These are phyloP conservation scores for Torrubiellomyces zombiae DNA, from an alignment of 2,329 filamentous ascomycete species.

Conservation along the genomic window DNA sequence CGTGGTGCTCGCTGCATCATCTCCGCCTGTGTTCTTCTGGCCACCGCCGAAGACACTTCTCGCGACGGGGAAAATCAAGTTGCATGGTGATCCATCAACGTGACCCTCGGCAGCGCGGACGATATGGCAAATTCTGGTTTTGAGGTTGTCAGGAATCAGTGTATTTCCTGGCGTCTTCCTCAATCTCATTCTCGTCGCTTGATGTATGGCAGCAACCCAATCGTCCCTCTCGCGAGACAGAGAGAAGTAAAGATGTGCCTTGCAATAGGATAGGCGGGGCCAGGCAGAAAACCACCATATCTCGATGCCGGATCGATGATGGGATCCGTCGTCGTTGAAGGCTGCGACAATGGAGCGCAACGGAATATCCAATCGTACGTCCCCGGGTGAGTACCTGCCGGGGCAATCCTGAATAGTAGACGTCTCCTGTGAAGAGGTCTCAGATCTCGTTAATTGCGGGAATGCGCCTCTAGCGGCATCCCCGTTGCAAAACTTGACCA, in stretches of 20 bases:
- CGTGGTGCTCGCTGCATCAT: conserved; percentile 26
- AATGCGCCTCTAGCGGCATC: conserved; percentile 31
- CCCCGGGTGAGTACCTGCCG: conserved; percentile 16
- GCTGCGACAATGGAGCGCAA: conserved; percentile 33
- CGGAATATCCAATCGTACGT: conserved; percentile 28
- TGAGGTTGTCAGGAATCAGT: conserved; percentile 28
- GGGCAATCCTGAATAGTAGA: conserved; percentile 9
- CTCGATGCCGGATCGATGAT: conserved; percentile 34
- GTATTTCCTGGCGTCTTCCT: conserved; percentile 18
- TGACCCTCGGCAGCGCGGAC: conserved; percentile 25
- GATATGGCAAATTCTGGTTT: conserved; percentile 26
- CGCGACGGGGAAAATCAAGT: conserved; percentile 33
- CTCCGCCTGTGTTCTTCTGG: conserved; percentile 22
- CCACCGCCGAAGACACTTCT: conserved; percentile 25
- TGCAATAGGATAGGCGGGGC: conserved; percentile 27
- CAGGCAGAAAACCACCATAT: conserved; percentile 36
- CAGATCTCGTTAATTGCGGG: conserved; percentile 21
- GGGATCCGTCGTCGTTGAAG: conserved; percentile 32
- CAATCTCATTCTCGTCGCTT: conserved; percentile 21
- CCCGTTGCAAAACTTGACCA: conserved; percentile 32
- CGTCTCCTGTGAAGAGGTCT: conserved; percentile 8
- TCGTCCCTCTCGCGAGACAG: conserved; percentile 31
- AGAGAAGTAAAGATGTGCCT: conserved; percentile 31
- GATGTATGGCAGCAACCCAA: conserved; percentile 30
- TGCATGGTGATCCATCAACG: conserved; percentile 12